Evolutionary conservation across 345 rosid species (phyloP).

Genomic region (Citrus australasica): DNA sequence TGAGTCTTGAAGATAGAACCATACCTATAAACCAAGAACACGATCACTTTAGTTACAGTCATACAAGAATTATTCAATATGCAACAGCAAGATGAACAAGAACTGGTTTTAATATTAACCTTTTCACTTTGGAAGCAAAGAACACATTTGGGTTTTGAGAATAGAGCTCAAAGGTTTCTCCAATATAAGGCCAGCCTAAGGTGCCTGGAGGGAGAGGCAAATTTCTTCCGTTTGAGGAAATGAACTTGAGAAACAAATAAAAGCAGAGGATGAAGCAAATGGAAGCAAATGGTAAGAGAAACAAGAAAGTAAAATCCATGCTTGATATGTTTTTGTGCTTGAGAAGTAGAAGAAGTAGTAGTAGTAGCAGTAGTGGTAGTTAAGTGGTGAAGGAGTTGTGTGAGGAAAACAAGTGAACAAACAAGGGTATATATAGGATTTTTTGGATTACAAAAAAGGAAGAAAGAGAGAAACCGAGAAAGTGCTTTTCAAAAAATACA

Average conservation of each 20-base stretch:
- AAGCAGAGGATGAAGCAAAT: constrained; percentile 28
- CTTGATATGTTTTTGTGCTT: neutral
- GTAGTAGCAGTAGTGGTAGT: neutral
- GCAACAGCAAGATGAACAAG: neutral
- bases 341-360: neutral
- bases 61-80: neutral
- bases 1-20: constrained; percentile 83
- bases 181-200: constrained; percentile 81
- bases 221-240: constrained; percentile 12
- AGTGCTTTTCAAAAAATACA: constrained; percentile 31
- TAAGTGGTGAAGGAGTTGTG: constrained; percentile 9
- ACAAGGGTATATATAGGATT: constrained; percentile 30
- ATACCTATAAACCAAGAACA: constrained; percentile 34
- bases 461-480: neutral
- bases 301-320: constrained; percentile 33
- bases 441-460: no score
- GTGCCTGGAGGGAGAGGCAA: constrained; percentile 87
- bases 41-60: neutral
- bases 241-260: constrained; percentile 25
- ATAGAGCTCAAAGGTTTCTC: constrained; percentile 84
- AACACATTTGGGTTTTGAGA: constrained; percentile 87
- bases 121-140: constrained; percentile 62
- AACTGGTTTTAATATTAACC: constrained; percentile 21
- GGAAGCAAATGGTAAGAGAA: constrained; percentile 22
- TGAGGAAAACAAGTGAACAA: constrained; percentile 13